Base-by-base conservation (phyloP, 306 rosid species). In the Adenanthera pavonina region DNA sequence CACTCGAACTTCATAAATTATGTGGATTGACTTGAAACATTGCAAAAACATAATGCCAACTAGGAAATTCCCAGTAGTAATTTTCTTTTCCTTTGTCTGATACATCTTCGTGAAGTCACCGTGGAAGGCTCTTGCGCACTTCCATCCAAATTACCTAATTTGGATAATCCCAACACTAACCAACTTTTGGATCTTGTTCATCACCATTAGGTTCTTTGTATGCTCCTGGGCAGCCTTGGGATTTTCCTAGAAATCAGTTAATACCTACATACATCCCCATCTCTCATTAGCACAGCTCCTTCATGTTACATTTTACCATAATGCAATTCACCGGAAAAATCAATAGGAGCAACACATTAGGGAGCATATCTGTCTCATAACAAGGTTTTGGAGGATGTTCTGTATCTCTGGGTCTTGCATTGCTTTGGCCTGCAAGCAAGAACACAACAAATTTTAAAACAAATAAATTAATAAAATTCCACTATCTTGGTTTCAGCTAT, bases 361-460 rank as follows among this genome's bases (percentile, higher is more conserved):
- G 46, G 15, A 53, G 10, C 75, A 19, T 54, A 91, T 98, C 97
- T 95, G 99, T 93, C 99, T 91, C 99, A 95, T 95, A n/a, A 95
- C 97, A 64, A 98, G 99, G 81, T 95, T 98, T 53, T 90, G 90
- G 38, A 95, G 97, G 69, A 95, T 95, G 85, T 84, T 95, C 83
- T 95, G 99, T 49, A 95, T 89, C 88, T 95, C 99, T 51, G 99
- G 99, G 81, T 95, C 99, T 84, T 94, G 97, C 98, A 95, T 95
- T 81, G 72, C 98, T 87, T 95, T 95, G 34, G 99, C 90, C 99
- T 95, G 84, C 83, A 82, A 69, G 41, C 33, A 57, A n/a, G n/a
- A n/a, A n/a, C n/a, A n/a, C n/a, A n/a, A n/a, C n/a, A n/a, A n/a
- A n/a, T n/a, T n/a, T n/a, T n/a, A n/a, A n/a, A n/a, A n/a, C n/a